Percentiles rank a stretch among this genome's conserved stretches.
These are phyloP conservation scores for Lindgomyces ingoldianus DNA, from an alignment of 495 filamentous ascomycete genomes.

Conservation along the genomic window DNA sequence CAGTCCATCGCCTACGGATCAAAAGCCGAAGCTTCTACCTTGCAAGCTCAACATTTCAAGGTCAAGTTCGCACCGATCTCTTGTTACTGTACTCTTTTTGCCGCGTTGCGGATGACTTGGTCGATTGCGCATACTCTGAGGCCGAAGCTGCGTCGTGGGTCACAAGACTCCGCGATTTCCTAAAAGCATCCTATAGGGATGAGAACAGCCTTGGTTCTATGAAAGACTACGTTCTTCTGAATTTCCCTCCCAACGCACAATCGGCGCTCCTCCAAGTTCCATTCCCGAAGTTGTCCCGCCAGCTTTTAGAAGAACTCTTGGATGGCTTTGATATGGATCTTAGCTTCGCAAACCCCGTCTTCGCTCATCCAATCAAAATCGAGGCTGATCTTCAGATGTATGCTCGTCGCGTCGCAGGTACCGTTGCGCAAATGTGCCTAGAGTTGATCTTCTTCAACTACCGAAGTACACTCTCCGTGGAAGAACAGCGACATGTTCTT, in stretches of 20 bases:
- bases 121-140: conserved; percentile 57
- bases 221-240: conserved; percentile 42
- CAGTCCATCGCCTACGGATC: conserved; percentile 52
- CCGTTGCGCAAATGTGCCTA: conserved; percentile 65
- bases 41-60: conserved; percentile 63
- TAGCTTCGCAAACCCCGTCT: conserved; percentile 45
- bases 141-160: conserved; percentile 55
- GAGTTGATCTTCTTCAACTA: conserved; percentile 61
- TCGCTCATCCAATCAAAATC: conserved; percentile 52
- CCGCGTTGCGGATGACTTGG: conserved; percentile 67
- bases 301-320: conserved; percentile 60
- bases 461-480: conserved; percentile 32
- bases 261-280: conserved; percentile 58
- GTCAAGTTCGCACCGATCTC: conserved; percentile 64
- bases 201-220: conserved; percentile 29
- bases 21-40: conserved; percentile 72
- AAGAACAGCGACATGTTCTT: conserved; percentile 36
- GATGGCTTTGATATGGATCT: conserved; percentile 66
- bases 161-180: conserved; percentile 52
- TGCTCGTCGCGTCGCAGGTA: conserved; percentile 62
- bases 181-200: conserved; percentile 48
- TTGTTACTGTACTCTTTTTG: conserved; percentile 71
- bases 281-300: conserved; percentile 50
- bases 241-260: conserved; percentile 52
- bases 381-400: conserved; percentile 60